Percentiles rank a stretch among this genome's conserved stretches.
Evolutionary conservation across 2,329 filamentous ascomycete species (phyloP).

Genomic region (Knufia fluminis): DNA sequence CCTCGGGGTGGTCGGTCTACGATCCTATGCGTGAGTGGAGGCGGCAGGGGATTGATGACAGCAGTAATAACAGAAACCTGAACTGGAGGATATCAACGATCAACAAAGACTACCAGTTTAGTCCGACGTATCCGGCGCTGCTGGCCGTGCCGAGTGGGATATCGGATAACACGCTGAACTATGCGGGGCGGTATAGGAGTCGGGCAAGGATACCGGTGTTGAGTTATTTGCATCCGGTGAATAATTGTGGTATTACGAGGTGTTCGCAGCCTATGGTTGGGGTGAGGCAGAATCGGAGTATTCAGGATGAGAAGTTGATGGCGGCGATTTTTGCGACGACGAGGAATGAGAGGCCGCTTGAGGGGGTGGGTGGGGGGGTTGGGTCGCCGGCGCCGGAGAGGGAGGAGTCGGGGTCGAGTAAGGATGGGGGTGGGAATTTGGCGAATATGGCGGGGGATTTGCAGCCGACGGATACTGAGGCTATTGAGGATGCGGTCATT

Average conservation of each 20-base stretch:
- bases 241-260: conserved; percentile 92
- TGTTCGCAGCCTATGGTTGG: conserved; percentile 89
- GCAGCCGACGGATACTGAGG: conserved; percentile 54
- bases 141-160: conserved; percentile 79
- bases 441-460: conserved; percentile 39
- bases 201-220: conserved; percentile 78
- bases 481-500: conserved; percentile 60
- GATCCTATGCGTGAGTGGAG: conserved; percentile 77
- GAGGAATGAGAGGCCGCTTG: conserved; percentile 36
- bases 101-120: conserved; percentile 83
- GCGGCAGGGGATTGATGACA: conserved; percentile 77
- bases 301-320: conserved; percentile 90
- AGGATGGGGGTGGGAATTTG: conserved; percentile 16
- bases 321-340: conserved; percentile 83
- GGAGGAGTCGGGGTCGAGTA: conserved; percentile 30
- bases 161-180: conserved; percentile 94
- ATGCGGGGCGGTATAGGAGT: conserved; percentile 82
- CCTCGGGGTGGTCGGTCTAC: conserved; percentile 73
- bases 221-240: conserved; percentile 90
- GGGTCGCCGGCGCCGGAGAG: conserved; percentile 30
- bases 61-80: conserved; percentile 62
- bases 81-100: conserved; percentile 87
- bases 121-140: conserved; percentile 80
- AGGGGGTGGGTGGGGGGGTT: too few species aligned
- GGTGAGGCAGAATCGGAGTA: conserved; percentile 75